Percentiles rank a stretch among this genome's conserved stretches.
Evolutionary conservation across 2,329 filamentous ascomycete genomes (phyloP).

Genomic region (Xylaria sp.): DNA sequence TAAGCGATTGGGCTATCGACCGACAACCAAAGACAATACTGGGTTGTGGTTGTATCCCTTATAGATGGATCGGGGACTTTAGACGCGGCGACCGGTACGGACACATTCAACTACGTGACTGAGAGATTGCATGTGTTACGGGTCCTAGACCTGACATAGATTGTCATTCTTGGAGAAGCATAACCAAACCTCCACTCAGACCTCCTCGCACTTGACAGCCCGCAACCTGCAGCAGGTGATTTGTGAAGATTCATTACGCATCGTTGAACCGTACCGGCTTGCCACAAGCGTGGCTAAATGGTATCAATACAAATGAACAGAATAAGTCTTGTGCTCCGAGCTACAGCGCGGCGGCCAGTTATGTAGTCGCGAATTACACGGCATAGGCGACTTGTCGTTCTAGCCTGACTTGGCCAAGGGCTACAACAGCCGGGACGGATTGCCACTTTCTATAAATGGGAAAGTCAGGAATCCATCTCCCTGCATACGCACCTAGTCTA

Average conservation of each 20-base stretch:
- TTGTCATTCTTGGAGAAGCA: slow-evolving; percentile 15
- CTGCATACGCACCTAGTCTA: slow-evolving; percentile 37
- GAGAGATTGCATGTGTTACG: slow-evolving; percentile 19
- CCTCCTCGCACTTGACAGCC: slow-evolving; percentile 13
- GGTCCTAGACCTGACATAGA: slow-evolving; percentile 17
- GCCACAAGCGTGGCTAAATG: slow-evolving; percentile 39
- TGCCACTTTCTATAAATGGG: slow-evolving; percentile 36
- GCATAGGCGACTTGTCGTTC: slow-evolving; percentile 37
- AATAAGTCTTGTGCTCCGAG: slow-evolving; percentile 15
- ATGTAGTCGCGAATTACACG: slow-evolving; percentile 45
- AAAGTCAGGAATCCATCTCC: slow-evolving; percentile 33
- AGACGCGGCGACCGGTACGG: slow-evolving; percentile 31
- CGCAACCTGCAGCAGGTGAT: slow-evolving; percentile 13
- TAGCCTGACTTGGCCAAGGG: slow-evolving; percentile 32
- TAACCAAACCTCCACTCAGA: slow-evolving; percentile 25
- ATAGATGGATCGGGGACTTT: slow-evolving; percentile 33
- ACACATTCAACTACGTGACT: slow-evolving; percentile 31
- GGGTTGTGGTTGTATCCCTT: slow-evolving; percentile 17
- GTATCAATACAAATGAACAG: slow-evolving; percentile 29
- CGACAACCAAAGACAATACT: slow-evolving; percentile 8
- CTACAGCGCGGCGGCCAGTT: slow-evolving; percentile 36
- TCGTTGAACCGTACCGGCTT: slow-evolving; percentile 33
- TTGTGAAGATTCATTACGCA: slow-evolving; percentile 15
- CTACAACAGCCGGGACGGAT: slow-evolving; percentile 32
- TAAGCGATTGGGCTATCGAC: slow-evolving; percentile 12